Evolutionary conservation across 2,329 filamentous ascomycete genomes (phyloP), one percentile per base, ranked within the genome.

Genomic region (Chaetomium strumarium): DNA sequence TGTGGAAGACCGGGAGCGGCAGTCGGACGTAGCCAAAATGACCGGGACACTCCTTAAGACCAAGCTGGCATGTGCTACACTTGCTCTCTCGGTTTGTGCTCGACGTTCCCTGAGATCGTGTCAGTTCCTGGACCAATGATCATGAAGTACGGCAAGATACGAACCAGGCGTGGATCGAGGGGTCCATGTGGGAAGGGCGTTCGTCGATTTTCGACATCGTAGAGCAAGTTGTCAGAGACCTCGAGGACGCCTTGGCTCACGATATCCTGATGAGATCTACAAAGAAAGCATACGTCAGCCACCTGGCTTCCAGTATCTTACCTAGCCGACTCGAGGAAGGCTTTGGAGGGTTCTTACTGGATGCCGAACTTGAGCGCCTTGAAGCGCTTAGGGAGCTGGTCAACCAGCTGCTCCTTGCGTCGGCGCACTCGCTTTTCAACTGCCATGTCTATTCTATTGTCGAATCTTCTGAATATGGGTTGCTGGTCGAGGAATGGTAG

Each of bases 1-100:
- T 90, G 67, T 99, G 93, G 66, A 97, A 97, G 40, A 87, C 90
- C 4, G 93, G 93, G 47, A 99, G 76, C 1, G 92, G 89, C 13
- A 99, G 80, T 64, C 88, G 84, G 63, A 99, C 87, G 70, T 96
- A 86, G 43, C 93, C 93, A 65, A 97, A 99, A 70, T 99, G 93
- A 12, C 93, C 93, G 62, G 90, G 93, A 70, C 93, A 99, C 59
- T 86, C 83, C 63, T 90, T 81, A 30, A 97, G 75, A 14, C 83
- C 79, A 65, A 91, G 83, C 44, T 88, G 83, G 67, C 93, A 99
- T 13, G 93, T 97, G 40, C 81, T 75, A 68, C 93, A 99, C 54
- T 75, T 78, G 37, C 53, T 53, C 40, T 57, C 57, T 20, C 82
- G 87, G 3, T 75, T 79, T 71, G 97, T 97, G 67, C 83, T 89